These are phyloP conservation scores for Pseudogymnoascus sp. DNA, from an alignment of 2,329 filamentous ascomycete genomes.

Conservation along the genomic window DNA sequence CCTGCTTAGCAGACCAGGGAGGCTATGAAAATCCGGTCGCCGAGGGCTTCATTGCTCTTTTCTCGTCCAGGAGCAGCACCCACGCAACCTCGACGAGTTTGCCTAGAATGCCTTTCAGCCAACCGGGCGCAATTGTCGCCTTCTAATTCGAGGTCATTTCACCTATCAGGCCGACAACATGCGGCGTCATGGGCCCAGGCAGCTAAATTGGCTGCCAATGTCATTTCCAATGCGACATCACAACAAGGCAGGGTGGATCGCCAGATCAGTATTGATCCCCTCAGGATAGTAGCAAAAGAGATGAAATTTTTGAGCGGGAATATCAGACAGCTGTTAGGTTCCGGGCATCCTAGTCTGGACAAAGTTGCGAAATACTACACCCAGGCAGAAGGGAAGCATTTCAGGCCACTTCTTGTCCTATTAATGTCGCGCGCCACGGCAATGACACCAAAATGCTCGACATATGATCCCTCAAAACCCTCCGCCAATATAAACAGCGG, in stretches of 20 bases:
- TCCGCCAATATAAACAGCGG: constrained; percentile 46
- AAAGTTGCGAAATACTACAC: constrained; percentile 98
- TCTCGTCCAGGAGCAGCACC: constrained; percentile 29
- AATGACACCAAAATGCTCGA: constrained; percentile 58
- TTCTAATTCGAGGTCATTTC: constrained; percentile 20
- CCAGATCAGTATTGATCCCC: constrained; percentile 74
- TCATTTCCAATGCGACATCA: constrained; percentile 58
- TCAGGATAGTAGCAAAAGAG: constrained; percentile 87
- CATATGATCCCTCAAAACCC: constrained; percentile 30
- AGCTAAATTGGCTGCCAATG: constrained; percentile 61
- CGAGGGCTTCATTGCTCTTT: constrained; percentile 42
- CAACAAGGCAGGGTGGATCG: constrained; percentile 68
- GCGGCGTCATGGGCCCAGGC: constrained; percentile 71
- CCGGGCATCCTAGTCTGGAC: constrained; percentile 88
- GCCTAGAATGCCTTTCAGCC: constrained; percentile 32
- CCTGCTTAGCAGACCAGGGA: constrained; percentile 15
- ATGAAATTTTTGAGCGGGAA: constrained; percentile 94
- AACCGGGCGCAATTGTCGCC: constrained; percentile 12
- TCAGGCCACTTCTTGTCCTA: constrained; percentile 87
- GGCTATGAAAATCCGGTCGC: constrained; percentile 47
- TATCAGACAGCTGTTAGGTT: constrained; percentile 85
- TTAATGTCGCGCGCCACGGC: constrained; percentile 93
- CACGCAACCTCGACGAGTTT: constrained; percentile 32
- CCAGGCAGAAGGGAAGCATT: constrained; percentile 90
- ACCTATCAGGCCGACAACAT: constrained; percentile 36